phyloP scores from a whole-genome alignment of 208 protist genomes.

The Borovskyia barvae region DNA sequence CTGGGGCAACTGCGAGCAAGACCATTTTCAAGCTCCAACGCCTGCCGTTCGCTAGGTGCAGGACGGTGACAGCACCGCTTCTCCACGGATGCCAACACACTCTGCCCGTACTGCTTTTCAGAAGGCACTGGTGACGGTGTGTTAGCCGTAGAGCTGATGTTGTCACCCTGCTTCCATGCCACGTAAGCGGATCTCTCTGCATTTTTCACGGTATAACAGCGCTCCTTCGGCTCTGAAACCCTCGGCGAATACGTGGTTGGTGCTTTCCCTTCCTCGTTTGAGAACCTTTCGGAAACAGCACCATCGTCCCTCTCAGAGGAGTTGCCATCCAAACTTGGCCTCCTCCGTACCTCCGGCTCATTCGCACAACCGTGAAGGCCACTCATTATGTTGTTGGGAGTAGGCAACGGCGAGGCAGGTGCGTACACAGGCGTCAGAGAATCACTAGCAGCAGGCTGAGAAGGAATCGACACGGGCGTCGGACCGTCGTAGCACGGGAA shows the following conservation, averaged over 20 bases:
- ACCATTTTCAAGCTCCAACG: no score
- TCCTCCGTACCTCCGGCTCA: no score
- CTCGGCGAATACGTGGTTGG: no score
- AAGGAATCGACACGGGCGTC: slow-evolving; percentile 24
- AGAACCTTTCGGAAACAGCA: not conserved
- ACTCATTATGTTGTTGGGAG: slow-evolving; percentile 39
- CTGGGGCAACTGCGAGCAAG: no score
- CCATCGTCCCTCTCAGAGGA: not conserved
- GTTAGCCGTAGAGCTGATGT: not conserved
- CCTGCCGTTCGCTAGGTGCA: slow-evolving; percentile 15
- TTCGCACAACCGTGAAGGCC: no score
- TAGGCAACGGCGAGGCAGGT: slow-evolving; percentile 41
- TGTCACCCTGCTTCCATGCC: no score
- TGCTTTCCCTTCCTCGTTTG: slow-evolving; percentile 6
- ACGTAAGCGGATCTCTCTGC: no score
- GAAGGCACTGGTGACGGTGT: slow-evolving; percentile 36
- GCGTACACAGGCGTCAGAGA: not conserved
- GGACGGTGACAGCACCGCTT: slow-evolving; percentile 26
- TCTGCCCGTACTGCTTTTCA: slow-evolving; percentile 25
- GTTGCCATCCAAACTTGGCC: no score
- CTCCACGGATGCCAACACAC: slow-evolving; percentile 30
- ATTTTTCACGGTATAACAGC: no score
- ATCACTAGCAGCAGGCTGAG: slow-evolving; percentile 20
- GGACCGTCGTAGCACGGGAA: slow-evolving; percentile 28
- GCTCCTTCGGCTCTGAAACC: no score